Percentiles rank a stretch among this genome's conserved stretches.
Evolutionary conservation across 257 asterid species (phyloP).

Genomic region (Petunia secreta): DNA sequence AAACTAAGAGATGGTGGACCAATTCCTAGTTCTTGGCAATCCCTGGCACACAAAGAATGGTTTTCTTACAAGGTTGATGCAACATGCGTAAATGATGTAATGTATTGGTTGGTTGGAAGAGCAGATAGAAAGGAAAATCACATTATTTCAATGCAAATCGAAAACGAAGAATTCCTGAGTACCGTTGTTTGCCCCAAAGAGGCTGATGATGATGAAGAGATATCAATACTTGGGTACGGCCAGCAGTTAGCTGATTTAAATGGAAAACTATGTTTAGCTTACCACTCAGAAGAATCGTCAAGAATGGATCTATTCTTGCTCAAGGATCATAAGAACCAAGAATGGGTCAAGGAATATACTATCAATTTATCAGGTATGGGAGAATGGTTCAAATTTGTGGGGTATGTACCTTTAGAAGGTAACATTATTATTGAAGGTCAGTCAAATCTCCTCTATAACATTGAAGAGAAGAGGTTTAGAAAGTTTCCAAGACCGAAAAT

Average conservation of each 20-base stretch:
- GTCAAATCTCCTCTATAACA: background rate
- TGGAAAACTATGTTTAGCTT: constrained; percentile 12
- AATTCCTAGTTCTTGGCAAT: background rate
- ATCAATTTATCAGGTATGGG: background rate
- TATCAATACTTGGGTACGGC: background rate
- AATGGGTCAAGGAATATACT: constrained; percentile 2
- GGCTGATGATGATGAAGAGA: background rate
- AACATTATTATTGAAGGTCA: constrained; percentile 12
- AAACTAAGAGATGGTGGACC: background rate
- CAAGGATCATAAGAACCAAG: background rate
- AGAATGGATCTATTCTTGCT: background rate
- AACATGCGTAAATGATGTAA: background rate
- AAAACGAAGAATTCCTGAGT: constrained; percentile 14
- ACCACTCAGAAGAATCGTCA: background rate
- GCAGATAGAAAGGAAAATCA: background rate
- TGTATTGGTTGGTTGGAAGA: background rate
- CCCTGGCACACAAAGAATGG: background rate
- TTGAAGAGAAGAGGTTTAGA: constrained; percentile 2
- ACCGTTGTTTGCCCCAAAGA: constrained; percentile 1
- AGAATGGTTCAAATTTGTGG: background rate
- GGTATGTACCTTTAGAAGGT: constrained; percentile 4
- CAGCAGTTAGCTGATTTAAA: background rate
- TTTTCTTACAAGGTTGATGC: background rate
- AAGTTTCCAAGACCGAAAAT: background rate
- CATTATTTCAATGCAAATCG: background rate